These are phyloP conservation scores for Scheffersomyces lignicola DNA, from an alignment of 1,139 yeast genomes.

Conservation along the genomic window DNA sequence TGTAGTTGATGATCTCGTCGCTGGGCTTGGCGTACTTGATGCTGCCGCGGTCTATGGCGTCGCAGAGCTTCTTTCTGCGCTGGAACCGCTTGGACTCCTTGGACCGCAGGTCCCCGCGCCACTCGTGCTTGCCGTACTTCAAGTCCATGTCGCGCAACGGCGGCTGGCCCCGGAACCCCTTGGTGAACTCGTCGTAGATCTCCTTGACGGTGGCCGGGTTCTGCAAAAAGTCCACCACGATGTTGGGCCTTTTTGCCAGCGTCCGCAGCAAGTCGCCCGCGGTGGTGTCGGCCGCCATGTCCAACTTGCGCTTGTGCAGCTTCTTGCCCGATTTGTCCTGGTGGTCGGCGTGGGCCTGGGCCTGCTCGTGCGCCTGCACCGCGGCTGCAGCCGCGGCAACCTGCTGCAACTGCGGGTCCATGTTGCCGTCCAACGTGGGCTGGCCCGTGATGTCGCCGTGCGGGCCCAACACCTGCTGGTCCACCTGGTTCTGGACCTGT, in stretches of 20 bases:
- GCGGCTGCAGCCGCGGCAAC: conserved; percentile 42
- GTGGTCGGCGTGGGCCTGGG: conserved; percentile 6
- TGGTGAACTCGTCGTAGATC: conserved; percentile 47
- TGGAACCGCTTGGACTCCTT: conserved; percentile 48
- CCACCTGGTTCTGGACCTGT: conserved; percentile 10
- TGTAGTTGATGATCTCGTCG: conserved; percentile 44
- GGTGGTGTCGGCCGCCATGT: neutral
- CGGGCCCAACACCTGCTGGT: conserved; percentile 8
- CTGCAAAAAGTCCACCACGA: conserved; percentile 41
- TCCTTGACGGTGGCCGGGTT: conserved; percentile 49
- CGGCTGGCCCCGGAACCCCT: conserved; percentile 48
- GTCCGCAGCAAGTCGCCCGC: conserved; percentile 4
- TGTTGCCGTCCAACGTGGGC: conserved; percentile 28
- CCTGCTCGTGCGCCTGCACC: conserved; percentile 10
- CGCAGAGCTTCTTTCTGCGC: conserved; percentile 46
- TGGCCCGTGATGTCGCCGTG: conserved; percentile 8
- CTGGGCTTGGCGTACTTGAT: conserved; percentile 41
- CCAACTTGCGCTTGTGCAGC: conserved; percentile 7
- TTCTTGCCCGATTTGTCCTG: conserved; percentile 7
- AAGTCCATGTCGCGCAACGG: conserved; percentile 47
- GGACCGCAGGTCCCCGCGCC: conserved; percentile 52
- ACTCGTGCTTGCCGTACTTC: conserved; percentile 45
- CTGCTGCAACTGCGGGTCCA: conserved; percentile 42
- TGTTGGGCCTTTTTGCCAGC: conserved; percentile 33
- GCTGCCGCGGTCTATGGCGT: conserved; percentile 46